Conservation (phyloP, 306 rosid genomes). For the Malus fusca region DNA sequence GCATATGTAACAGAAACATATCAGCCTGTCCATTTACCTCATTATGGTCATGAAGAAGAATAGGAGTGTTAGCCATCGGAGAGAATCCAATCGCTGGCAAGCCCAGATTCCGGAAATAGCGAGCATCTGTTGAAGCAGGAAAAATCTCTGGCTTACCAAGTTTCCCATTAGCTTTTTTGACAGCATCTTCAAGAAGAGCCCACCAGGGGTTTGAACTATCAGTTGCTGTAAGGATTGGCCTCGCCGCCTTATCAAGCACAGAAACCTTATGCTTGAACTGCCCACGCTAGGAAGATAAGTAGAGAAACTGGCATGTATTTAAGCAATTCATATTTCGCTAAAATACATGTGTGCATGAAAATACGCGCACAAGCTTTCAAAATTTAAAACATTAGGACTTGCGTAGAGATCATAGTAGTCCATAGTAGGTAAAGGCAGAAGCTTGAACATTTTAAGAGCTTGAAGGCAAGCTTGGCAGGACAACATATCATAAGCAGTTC, state of each 20-base stretch:
- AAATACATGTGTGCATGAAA: background rate
- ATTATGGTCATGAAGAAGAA: conserved; percentile 89
- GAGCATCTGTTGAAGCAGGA: conserved; percentile 84
- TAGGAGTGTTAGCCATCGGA: conserved; percentile 88
- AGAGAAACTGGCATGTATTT: conserved; percentile 9
- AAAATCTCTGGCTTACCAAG: conserved; percentile 81
- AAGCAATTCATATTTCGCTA: background rate
- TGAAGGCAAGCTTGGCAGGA: background rate
- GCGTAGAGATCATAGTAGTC: background rate
- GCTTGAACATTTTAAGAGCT: background rate
- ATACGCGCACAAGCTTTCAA: background rate
- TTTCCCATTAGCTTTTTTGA: conserved; percentile 66
- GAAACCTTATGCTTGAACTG: conserved; percentile 71
- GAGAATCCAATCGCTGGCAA: conserved; percentile 91
- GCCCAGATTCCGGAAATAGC: conserved; percentile 67
- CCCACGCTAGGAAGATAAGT: conserved; percentile 25
- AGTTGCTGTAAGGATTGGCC: conserved; percentile 52
- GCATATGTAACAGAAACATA: background rate
- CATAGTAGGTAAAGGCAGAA: background rate
- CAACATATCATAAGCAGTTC: background rate
- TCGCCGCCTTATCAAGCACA: conserved; percentile 42
- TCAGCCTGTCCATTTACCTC: conserved; percentile 48
- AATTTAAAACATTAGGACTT: background rate
- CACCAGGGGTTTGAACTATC: conserved; percentile 91
- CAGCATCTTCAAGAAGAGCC: conserved; percentile 67